These are phyloP conservation scores for Pythium coloratum DNA, from an alignment of 352 stramenopile species.

Conservation along the genomic window DNA sequence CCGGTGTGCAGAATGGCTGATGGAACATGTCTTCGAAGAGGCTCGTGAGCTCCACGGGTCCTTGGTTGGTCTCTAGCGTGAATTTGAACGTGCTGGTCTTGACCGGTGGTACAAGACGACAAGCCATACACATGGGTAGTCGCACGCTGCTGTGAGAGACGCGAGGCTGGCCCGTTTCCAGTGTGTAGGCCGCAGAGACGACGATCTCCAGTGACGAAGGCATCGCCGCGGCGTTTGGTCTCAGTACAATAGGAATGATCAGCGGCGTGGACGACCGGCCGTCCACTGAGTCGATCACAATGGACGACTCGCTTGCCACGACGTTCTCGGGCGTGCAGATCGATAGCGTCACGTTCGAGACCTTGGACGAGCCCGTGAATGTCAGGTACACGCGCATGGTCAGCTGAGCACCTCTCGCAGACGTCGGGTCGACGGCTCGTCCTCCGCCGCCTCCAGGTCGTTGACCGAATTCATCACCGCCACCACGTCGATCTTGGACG, in stretches of 20 bases:
- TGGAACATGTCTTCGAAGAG: slow-evolving; percentile 90
- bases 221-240: slow-evolving; percentile 47
- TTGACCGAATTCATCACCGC: slow-evolving; percentile 39
- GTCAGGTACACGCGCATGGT: slow-evolving; percentile 84
- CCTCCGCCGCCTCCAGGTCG: slow-evolving; percentile 19
- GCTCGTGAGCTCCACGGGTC: slow-evolving; percentile 62
- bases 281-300: slow-evolving; percentile 73
- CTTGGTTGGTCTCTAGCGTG: slow-evolving; percentile 85
- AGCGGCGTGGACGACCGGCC: slow-evolving; percentile 59
- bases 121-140: slow-evolving; percentile 77
- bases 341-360: slow-evolving; percentile 79
- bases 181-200: slow-evolving; percentile 72
- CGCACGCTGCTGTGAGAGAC: slow-evolving; percentile 60
- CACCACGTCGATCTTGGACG: slow-evolving; percentile 30
- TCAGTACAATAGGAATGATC: slow-evolving; percentile 62
- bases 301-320: slow-evolving; percentile 53
- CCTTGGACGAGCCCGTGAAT: slow-evolving; percentile 66
- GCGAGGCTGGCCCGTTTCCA: slow-evolving; percentile 67
- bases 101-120: slow-evolving; percentile 66
- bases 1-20: slow-evolving; percentile 64
- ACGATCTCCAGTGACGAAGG: slow-evolving; percentile 64
- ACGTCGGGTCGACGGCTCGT: slow-evolving; percentile 4
- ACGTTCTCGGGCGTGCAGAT: slow-evolving; percentile 68
- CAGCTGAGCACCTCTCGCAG: slow-evolving; percentile 40
- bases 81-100: slow-evolving; percentile 88